Conservation (phyloP, 768 basidiomycete genomes). For the Tubosaeta sp. region DNA sequence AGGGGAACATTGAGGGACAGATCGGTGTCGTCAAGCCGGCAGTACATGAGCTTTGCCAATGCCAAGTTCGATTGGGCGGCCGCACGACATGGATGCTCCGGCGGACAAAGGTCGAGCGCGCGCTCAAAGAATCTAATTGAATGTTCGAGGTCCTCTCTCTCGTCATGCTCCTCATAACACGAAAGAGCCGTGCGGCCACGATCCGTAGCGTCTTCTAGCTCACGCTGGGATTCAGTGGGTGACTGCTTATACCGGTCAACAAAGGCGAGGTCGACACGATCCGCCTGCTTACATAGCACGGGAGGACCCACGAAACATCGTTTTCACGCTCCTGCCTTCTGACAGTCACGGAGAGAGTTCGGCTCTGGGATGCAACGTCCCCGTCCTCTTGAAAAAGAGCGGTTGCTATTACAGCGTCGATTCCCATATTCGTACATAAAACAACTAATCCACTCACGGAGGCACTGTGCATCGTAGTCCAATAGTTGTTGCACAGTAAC, state of each 20-base stretch:
- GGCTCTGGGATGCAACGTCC: not conserved
- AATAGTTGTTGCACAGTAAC: not conserved
- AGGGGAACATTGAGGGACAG: not conserved
- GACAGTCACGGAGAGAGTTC: not conserved
- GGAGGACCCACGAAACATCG: not conserved
- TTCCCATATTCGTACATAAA: no score
- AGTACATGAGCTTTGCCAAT: not conserved
- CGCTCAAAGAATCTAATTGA: not conserved
- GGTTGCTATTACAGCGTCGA: not conserved
- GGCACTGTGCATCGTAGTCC: not conserved
- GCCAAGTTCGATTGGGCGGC: slow-evolving; percentile 6
- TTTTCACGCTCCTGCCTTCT: not conserved
- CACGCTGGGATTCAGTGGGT: no score
- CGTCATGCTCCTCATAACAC: not conserved
- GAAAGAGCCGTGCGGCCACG: not conserved
- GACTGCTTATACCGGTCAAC: not conserved
- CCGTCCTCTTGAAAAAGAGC: not conserved
- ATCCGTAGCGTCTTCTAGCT: not conserved
- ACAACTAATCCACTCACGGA: not conserved
- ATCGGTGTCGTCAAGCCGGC: not conserved
- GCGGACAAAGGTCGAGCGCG: slow-evolving; percentile 4
- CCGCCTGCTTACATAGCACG: not conserved
- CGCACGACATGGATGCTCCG: slow-evolving; percentile 4
- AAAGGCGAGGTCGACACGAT: not conserved
- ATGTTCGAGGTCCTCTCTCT: not conserved